Base-by-base conservation (phyloP, 1,139 yeast species). In the Scheffersomyces titani region DNA sequence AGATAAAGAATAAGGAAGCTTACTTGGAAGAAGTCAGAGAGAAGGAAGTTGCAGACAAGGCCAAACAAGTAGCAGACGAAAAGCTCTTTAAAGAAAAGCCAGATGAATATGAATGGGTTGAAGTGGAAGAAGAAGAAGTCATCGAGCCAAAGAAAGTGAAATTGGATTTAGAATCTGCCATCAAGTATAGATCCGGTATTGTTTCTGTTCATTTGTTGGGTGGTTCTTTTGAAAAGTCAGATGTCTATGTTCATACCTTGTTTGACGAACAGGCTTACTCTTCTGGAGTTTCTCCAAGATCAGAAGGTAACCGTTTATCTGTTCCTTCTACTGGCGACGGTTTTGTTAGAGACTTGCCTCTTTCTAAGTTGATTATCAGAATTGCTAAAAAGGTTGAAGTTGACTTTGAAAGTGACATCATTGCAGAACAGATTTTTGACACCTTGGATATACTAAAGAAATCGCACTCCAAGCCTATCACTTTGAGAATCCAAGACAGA, bases 221-320 rank as follows among this genome's bases (percentile, higher is more conserved):
- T 21, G 92, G 89, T 57, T 68, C 69, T 24, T 76, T 87, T 57
- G 70, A 74, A 48, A 78, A 74, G 58, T 71, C 84, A 1, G 86
- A 82, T 54, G 71, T 81, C 13, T 84, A 71, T 62, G 75, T 89
- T 48, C 90, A 88, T 59, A 72, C 85, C 6, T 74, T 87, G 55
- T 80, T 88, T 62, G 96, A 89, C 70, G 93, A 89, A 64, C 78
- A 78, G 51, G 78, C 81, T 1, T 81, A 77, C 55, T 91, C 94
- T 5, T 80, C 85, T 4, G 87, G 84, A 54, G 79, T 80, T 13
- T 74, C 89, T 1, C 71, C 83, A n/a, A 70, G 67, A 56, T 63
- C 80, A 6, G 78, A 75, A 47, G 81, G 82, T 44, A 74, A 74
- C 58, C 65, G 57, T 47, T 65, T 84, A 51, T 75, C 74, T 52